These are phyloP conservation scores for Colletotrichum sp. DNA, from an alignment of 2,329 filamentous ascomycete species.

Conservation along the genomic window DNA sequence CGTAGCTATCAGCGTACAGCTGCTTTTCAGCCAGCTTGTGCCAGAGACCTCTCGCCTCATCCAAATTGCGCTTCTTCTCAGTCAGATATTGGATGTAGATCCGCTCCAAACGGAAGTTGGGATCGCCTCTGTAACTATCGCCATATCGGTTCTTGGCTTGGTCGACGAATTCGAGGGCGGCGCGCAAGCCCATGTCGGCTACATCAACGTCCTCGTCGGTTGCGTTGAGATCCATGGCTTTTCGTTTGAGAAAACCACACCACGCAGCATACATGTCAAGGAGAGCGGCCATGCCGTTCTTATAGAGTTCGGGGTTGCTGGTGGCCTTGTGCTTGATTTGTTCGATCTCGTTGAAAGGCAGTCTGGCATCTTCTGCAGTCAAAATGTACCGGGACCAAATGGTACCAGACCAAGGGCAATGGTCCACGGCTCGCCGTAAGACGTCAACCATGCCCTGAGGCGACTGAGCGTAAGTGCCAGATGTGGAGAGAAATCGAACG, in stretches of 20 bases:
- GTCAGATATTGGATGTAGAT: slow-evolving; percentile 93
- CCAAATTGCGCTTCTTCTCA: slow-evolving; percentile 78
- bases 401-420: slow-evolving; percentile 91
- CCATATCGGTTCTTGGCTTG: slow-evolving; percentile 80
- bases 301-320: slow-evolving; percentile 82
- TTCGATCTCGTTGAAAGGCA: slow-evolving; percentile 81
- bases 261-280: slow-evolving; percentile 92
- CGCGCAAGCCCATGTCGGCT: slow-evolving; percentile 86
- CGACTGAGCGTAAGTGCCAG: slow-evolving; percentile 40
- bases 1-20: slow-evolving; percentile 77
- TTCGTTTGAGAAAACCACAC: slow-evolving; percentile 91
- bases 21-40: slow-evolving; percentile 69
- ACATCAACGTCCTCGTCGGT: slow-evolving; percentile 86
- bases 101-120: slow-evolving; percentile 85
- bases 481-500: slow-evolving; percentile 72
- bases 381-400: slow-evolving; percentile 92
- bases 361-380: slow-evolving; percentile 78
- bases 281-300: slow-evolving; percentile 84
- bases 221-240: slow-evolving; percentile 76
- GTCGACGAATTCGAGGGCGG: slow-evolving; percentile 84
- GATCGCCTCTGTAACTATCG: slow-evolving; percentile 81
- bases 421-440: slow-evolving; percentile 81
- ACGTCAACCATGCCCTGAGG: slow-evolving; percentile 67
- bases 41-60: slow-evolving; percentile 81
- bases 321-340: slow-evolving; percentile 92